Evolutionary conservation across 177 flowering plant genomes (phyloP).

Genomic region (Tripterygium wilfordii): DNA sequence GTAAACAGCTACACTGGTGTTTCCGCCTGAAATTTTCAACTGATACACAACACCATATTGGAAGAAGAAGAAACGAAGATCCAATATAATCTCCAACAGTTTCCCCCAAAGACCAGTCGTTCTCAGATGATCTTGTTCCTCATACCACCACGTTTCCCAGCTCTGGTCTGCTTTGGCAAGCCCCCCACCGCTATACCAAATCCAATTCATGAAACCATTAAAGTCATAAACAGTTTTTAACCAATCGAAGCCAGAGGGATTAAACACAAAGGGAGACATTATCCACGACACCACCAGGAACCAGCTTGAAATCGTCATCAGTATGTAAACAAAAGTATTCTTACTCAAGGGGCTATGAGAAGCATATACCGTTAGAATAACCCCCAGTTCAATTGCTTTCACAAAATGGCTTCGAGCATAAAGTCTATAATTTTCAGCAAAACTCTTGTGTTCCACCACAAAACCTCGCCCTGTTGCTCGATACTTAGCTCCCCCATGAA

Average conservation of each 20-base stretch:
- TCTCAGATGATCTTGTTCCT: slow-evolving; percentile 83
- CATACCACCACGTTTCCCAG: slow-evolving; percentile 99
- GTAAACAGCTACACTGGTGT: slow-evolving; percentile 69
- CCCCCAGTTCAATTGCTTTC: slow-evolving; percentile 87
- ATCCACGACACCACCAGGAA: slow-evolving; percentile 89
- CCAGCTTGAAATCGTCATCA: slow-evolving; percentile 83
- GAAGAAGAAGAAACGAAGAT: slow-evolving; percentile 93
- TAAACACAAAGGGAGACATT: slow-evolving; percentile 83
- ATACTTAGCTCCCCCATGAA: slow-evolving; percentile 97
- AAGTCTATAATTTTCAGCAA: slow-evolving; percentile 88
- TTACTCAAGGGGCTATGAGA: slow-evolving; percentile 50
- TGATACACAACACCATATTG: slow-evolving; percentile 89
- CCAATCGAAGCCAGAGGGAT: slow-evolving; percentile 98
- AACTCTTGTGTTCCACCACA: slow-evolving; percentile 89
- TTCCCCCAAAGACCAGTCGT: slow-evolving; percentile 93
- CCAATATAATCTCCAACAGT: slow-evolving; percentile 74
- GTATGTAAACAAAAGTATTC: slow-evolving; percentile 65
- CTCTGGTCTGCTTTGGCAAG: slow-evolving; percentile 74
- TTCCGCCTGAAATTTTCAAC: slow-evolving; percentile 45
- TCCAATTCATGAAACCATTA: slow-evolving; percentile 84
- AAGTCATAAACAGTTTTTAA: slow-evolving; percentile 89
- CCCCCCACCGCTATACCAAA: slow-evolving; percentile 68
- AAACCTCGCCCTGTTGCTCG: slow-evolving; percentile 96
- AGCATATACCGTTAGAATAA: slow-evolving; percentile 76
- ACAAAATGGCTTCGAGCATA: slow-evolving; percentile 95